A percentile compares a stretch with the other conserved stretches of the same genome.
Evolutionary conservation across 371 early-diverging fungal genomes (phyloP).

Genomic region (Zopfochytrium polystomum): DNA sequence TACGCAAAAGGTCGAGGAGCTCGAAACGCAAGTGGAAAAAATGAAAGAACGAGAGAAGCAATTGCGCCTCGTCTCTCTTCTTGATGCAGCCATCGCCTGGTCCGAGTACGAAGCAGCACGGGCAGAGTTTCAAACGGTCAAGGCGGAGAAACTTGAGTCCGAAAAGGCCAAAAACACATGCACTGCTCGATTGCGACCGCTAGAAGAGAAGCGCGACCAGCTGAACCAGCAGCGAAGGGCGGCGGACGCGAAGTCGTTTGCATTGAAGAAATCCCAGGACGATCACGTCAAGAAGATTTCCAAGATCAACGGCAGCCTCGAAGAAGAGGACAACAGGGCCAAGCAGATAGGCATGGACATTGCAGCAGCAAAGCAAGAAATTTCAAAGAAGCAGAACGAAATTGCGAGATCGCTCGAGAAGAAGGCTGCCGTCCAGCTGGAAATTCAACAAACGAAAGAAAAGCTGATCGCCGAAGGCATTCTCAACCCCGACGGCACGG

Average conservation of each 20-base stretch:
- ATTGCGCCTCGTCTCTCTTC: constrained; percentile 33
- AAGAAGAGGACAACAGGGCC: too few relatives aligned
- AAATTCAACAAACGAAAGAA: constrained; percentile 18
- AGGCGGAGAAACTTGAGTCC: constrained; percentile 39
- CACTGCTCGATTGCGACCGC: too few relatives aligned
- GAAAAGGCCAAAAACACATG: constrained; percentile 27
- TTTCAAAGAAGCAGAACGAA: too few relatives aligned
- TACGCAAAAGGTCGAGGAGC: constrained; percentile 46
- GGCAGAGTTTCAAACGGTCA: constrained; percentile 13
- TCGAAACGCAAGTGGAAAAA: constrained; percentile 65
- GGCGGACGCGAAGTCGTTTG: too few relatives aligned
- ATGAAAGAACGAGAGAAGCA: constrained; percentile 57
- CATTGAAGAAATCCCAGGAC: too few relatives aligned
- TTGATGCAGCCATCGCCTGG: constrained; percentile 26
- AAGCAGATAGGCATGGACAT: too few relatives aligned
- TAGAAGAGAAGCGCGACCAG: too few relatives aligned
- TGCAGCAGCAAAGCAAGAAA: too few relatives aligned
- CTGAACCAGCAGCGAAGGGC: too few relatives aligned
- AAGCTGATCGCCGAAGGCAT: constrained; percentile 22
- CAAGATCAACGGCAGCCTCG: too few relatives aligned
- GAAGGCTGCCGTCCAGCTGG: constrained; percentile 49
- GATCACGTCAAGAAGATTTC: too few relatives aligned
- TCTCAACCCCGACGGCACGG: constrained; percentile 9
- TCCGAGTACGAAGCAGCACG: constrained; percentile 31
- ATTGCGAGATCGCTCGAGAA: too few relatives aligned